These are phyloP conservation scores for Ambrosiella xylebori DNA, from an alignment of 2,329 filamentous ascomycete genomes.

Conservation along the genomic window DNA sequence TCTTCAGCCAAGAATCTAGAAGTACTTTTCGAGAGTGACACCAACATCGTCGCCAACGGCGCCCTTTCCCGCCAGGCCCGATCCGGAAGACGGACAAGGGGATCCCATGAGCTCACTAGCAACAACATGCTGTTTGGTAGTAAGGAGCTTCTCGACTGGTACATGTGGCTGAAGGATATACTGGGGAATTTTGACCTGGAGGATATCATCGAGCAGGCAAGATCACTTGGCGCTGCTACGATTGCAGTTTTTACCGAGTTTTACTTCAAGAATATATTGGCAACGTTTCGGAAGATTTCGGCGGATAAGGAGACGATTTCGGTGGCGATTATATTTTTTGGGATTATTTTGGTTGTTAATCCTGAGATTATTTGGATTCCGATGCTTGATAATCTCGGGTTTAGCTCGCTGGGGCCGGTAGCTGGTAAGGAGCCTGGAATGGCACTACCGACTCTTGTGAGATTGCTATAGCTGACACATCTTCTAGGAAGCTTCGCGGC, in stretches of 20 bases:
- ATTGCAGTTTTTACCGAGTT: no score
- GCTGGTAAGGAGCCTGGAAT: background rate
- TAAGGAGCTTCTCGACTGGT: background rate
- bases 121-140: no score
- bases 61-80: no score
- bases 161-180: background rate
- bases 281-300: no score
- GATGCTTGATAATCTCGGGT: background rate
- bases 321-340: background rate
- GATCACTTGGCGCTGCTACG: background rate
- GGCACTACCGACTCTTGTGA: background rate
- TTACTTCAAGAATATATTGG: no score
- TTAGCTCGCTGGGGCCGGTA: background rate
- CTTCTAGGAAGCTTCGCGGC: background rate
- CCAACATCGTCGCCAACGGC: no score
- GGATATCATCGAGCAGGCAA: background rate
- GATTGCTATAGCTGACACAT: background rate
- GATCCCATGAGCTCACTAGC: no score
- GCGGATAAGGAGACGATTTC: background rate
- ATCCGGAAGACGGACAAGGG: no score
- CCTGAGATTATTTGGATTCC: background rate
- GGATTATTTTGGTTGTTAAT: background rate
- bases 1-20: no score
- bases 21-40: no score
- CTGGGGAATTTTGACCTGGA: background rate